Conservation (phyloP, 352 stramenopile genomes). For the Thalassiosira mediterranea region DNA sequence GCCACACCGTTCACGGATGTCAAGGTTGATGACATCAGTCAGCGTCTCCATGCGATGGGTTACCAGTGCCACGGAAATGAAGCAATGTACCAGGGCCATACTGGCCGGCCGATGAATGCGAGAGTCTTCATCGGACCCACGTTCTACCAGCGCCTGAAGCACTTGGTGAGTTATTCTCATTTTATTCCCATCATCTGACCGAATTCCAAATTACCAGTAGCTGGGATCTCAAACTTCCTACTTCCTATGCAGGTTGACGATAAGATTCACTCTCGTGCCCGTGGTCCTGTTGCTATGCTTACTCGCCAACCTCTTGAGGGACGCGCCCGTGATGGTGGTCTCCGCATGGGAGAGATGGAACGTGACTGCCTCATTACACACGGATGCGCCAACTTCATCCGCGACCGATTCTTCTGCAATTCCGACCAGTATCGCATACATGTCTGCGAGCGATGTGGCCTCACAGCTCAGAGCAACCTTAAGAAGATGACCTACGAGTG, state of each 20-base stretch:
- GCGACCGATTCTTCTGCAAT: slow-evolving; percentile 99
- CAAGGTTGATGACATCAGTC: slow-evolving; percentile 96
- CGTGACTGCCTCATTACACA: slow-evolving; percentile 99
- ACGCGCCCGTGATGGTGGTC: slow-evolving; percentile 85
- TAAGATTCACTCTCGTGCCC: slow-evolving; percentile 98
- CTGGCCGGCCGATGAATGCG: slow-evolving; percentile 93
- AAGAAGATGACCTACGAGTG: slow-evolving; percentile 99
- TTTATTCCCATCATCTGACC: too few relatives aligned
- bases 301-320: slow-evolving; percentile 98
- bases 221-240: too few relatives aligned
- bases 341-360: slow-evolving; percentile 99
- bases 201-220: too few relatives aligned
- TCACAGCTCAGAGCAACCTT: slow-evolving; percentile 98
- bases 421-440: slow-evolving; percentile 98
- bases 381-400: slow-evolving; percentile 98
- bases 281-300: slow-evolving; percentile 95
- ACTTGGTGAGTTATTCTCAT: too few relatives aligned
- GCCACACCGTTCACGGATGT: slow-evolving; percentile 99
- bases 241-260: slow-evolving; percentile 89
- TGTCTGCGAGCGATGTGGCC: slow-evolving; percentile 98
- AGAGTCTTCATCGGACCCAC: slow-evolving; percentile 99
- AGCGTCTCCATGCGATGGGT: slow-evolving; percentile 89
- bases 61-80: slow-evolving; percentile 99
- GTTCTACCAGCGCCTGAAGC: slow-evolving; percentile 99
- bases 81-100: slow-evolving; percentile 99